Conservation (phyloP, 2,329 filamentous ascomycete genomes). For the Penicillium sp. region DNA sequence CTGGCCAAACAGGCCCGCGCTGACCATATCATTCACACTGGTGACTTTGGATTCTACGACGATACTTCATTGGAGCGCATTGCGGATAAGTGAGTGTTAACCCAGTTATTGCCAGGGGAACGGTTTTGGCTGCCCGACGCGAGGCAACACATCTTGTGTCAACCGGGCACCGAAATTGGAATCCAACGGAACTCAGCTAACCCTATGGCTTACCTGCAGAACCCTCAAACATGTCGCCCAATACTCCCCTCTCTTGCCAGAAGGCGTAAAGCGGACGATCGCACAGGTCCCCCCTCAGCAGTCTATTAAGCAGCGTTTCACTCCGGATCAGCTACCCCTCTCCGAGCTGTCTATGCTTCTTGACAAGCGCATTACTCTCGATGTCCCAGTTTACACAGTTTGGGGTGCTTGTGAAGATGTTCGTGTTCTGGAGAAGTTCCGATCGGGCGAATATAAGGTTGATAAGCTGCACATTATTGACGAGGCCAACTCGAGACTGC, state of each 20-base stretch:
- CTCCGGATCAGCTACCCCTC: constrained; percentile 77
- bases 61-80: constrained; percentile 93
- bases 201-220: constrained; percentile 49
- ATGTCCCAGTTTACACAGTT: constrained; percentile 96
- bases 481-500: constrained; percentile 90
- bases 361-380: constrained; percentile 82
- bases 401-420: constrained; percentile 99
- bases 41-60: constrained; percentile 99
- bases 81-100: constrained; percentile 80
- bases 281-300: constrained; percentile 66
- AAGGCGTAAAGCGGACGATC: constrained; percentile 67
- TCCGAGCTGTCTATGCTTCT: constrained; percentile 91
- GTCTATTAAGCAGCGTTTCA: constrained; percentile 79
- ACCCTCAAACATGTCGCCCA: constrained; percentile 98
- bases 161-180: constrained; percentile 3
- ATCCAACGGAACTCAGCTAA: constrained; percentile 14
- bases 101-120: not conserved
- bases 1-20: constrained; percentile 92
- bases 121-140: constrained; percentile 10
- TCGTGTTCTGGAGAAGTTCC: constrained; percentile 93
- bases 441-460: constrained; percentile 96
- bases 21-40: constrained; percentile 97
- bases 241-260: constrained; percentile 90
- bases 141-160: not conserved
- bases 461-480: constrained; percentile 98